Conservation (phyloP, 2,329 filamentous ascomycete genomes). For the Aspergillus puulaauensis region DNA sequence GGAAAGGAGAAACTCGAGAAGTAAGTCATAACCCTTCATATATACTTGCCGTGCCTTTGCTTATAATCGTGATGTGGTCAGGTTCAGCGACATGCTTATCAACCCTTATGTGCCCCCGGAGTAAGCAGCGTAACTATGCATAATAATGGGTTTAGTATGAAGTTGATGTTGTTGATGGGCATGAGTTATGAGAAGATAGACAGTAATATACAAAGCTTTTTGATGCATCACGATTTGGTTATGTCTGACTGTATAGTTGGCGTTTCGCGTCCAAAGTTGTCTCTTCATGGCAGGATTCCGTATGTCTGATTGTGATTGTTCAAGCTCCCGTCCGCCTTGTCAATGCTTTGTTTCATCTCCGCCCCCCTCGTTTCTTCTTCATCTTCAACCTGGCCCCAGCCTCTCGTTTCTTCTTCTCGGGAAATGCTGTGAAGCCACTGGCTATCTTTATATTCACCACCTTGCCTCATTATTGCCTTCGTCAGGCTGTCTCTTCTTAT, state of each 20-base stretch:
- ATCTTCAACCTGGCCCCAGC: not conserved
- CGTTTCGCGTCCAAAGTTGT: not conserved
- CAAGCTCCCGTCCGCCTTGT: not conserved
- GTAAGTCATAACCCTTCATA: slow-evolving; percentile 45
- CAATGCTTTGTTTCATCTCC: not conserved
- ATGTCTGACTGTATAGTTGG: slow-evolving; percentile 1
- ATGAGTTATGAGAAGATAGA: slow-evolving; percentile 43
- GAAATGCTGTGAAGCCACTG: not conserved
- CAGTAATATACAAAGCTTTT: slow-evolving; percentile 31
- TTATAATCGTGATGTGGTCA: slow-evolving; percentile 24
- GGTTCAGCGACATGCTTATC: slow-evolving; percentile 52
- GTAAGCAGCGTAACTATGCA: slow-evolving; percentile 25
- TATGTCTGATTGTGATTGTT: not conserved
- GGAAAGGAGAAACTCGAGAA: slow-evolving; percentile 91
- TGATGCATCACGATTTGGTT: slow-evolving; percentile 8
- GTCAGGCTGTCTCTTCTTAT: slow-evolving; percentile 5
- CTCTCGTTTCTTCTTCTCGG: not conserved
- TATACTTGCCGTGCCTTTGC: not conserved
- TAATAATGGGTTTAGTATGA: slow-evolving; percentile 16
- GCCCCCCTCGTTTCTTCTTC: not conserved
- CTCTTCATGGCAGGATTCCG: not conserved
- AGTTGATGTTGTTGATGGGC: slow-evolving; percentile 19
- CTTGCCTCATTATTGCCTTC: slow-evolving; percentile 16
- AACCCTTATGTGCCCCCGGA: slow-evolving; percentile 49
- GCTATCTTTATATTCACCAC: slow-evolving; percentile 8